Base-by-base conservation (phyloP, 371 early-diverging fungal species). In the Mucor velutinosus region DNA sequence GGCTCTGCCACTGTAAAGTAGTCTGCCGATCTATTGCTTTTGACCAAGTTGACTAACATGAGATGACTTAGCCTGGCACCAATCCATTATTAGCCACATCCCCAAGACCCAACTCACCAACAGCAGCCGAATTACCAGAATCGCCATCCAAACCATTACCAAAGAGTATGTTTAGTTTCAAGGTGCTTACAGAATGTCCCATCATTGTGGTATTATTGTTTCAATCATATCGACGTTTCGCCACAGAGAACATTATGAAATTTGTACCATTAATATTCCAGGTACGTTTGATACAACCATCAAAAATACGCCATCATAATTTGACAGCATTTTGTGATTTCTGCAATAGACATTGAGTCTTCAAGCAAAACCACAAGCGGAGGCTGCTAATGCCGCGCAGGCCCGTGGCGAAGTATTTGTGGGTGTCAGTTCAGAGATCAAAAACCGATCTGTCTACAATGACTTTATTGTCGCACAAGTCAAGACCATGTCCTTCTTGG, bases 401-500 rank as follows among this genome's bases (percentile, higher is more conserved):
- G 84, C 84, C 14, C 83, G 83, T 32, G 90, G 89, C 7, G 89
- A 87, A 49, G 79, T 91, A 0, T 93, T 93, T 81, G 86, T 93
- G 17, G 95, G 97, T 21, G 90, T 95, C 33, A 89, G 92, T 66
- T 89, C 94, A 1, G 83, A 82, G 23, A 92, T 97, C 61, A 84
- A 80, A 17, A 90, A 95, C 69, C 75, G 87, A 37, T 78, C 80
- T 23, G 87, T 90, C 7, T 95, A 93, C 65, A 85, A 87, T 25
- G 97, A 97, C 47, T 92, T 95, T 72, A 93, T 94, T 59, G 87
- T 91, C 7, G 87, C 94, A 7, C 97, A 97, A 87, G 93, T 94
- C 51, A 95, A 95, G 90, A 98, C 97, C n/a, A 90, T 97, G 77
- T 96, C 97, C 1, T 98, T 98, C 76, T 76, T 99, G 60, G 97